Evolutionary conservation across 2,329 filamentous ascomycete species (phyloP), one percentile per base, ranked within the genome.

Genomic region (Spiromastix sp.): DNA sequence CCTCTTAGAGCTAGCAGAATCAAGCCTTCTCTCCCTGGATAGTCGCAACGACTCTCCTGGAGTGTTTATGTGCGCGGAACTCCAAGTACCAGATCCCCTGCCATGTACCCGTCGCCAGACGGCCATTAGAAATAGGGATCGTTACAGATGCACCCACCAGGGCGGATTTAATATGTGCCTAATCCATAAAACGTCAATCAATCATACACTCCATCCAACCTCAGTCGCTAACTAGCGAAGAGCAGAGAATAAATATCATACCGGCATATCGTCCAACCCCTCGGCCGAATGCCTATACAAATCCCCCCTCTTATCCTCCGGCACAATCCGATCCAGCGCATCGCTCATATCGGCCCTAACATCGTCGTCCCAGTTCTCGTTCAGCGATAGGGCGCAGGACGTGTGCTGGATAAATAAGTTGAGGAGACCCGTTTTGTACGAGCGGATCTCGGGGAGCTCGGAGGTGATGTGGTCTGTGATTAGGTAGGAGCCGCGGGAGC

Each of bases 321-420:
- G 86, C 27, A 81, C 91, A 50, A 98, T 82, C 29, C 86, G 71
- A 60, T 98, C 89, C 46, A 98, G 68, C 30, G 89, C 85, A 64
- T 95, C 85, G 53, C 77, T 85, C 89, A 96, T 94, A 60, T 98
- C 86, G 26, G 72, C 73, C 39, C 86, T 74, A n/a, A 98, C 91
- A 62, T 93, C 85, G 30, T 66, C 60, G 54, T 87, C 85, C 66
- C 68, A 81, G 64, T 96, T 96, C 71, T 98, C 91, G 56, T 98
- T 98, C 50, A 98, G 66, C 41, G 77, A 84, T 35, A 98, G 70
- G 9, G 83, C 91, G 61, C 86, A 94, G 52, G 78, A 85, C 4
- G 91, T 98, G 64, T 98, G 91, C 64, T 98, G 89, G 36, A 96
- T 72, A 59, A 96, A 98, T 30, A 98, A 71, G 57, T 94, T 79